Evolutionary conservation across 768 basidiomycete species (phyloP), one percentile per base, ranked within the genome.

Genomic region (Cystoderma amianthinum): DNA sequence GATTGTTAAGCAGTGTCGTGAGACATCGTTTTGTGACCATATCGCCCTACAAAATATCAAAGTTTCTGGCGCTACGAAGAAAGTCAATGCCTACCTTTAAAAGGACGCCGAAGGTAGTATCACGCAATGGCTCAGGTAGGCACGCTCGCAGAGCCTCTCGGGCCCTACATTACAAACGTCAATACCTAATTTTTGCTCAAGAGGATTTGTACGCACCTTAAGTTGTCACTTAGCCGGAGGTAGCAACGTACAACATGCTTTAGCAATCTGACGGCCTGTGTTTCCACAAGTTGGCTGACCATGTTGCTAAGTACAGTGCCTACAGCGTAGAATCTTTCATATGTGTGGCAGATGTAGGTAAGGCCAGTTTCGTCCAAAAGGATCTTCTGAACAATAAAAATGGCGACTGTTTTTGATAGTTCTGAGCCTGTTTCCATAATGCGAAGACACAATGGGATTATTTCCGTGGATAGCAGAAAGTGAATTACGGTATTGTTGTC

Each of bases 361-460:
- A 99, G 67, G 15, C 96, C 96, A 2, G 95, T 92, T 63, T 99
- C 96, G 60, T 99, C 96, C 40, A 98, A 74, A 12, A 99, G 74
- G 44, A 91, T 90, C 66, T 99, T 99, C 62, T 99, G 96, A 3
- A 99, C 96, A 55, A 99, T 99, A 64, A 99, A 99, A 55, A 99
- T 99, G 32, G 96, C 96, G 34, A 99, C 96, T 1, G 96, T 99
- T 67, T 99, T 99, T 44, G 89, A 92, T 13, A 99, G 78, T 54
- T 99, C 96, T 2, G 94, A 96, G 32, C 96, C 96, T 2, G 96
- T 97, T 63, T 99, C 96, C 96, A 99, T 99, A 62, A 99, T 99
- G 39, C 96, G 85, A 38, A 99, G 80, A 60, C 96, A 99, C 48
- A 99, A 85, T 24, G 96, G 96, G 58, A 99, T 99, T 61, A 99